A percentile compares a stretch with the other conserved stretches of the same genome.
phyloP scores from a whole-genome alignment of 2,329 filamentous ascomycete genomes.

The Colletotrichum zoysiae region DNA sequence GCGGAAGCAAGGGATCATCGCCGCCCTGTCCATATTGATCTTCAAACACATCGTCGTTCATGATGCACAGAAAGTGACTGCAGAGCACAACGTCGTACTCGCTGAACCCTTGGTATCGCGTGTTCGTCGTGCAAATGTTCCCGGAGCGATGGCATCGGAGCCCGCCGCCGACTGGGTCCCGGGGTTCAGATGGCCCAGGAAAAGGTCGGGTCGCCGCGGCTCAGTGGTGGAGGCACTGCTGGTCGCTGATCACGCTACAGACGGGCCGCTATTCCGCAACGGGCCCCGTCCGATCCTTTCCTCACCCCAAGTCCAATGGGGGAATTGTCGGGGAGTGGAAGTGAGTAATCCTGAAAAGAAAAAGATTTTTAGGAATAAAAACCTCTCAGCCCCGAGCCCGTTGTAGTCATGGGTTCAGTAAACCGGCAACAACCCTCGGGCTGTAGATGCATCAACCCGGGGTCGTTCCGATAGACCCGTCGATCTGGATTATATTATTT shows the following conservation, averaged over 20 bases:
- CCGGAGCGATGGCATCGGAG: constrained; percentile 27
- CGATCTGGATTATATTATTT: constrained; percentile 42
- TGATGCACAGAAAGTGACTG: constrained; percentile 2
- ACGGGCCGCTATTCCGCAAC: constrained; percentile 36
- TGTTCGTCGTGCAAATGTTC: constrained; percentile 28
- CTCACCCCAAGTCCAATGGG: constrained; percentile 16
- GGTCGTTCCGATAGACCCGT: constrained; percentile 35
- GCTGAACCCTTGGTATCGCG: constrained; percentile 15
- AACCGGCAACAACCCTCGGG: background rate
- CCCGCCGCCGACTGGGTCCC: constrained; percentile 28
- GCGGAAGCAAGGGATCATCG: constrained; percentile 28
- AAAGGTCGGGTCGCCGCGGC: constrained; percentile 31
- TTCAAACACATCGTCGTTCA: constrained; percentile 31
- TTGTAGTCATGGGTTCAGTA: constrained; percentile 7
- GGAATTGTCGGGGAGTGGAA: background rate
- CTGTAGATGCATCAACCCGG: constrained; percentile 5
- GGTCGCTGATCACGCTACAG: constrained; percentile 23
- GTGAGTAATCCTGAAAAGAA: background rate
- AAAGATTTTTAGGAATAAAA: too few relatives aligned
- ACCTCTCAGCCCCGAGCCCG: background rate
- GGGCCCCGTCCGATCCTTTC: constrained; percentile 3
- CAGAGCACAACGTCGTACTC: background rate
- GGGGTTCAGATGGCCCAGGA: constrained; percentile 33
- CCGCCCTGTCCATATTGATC: constrained; percentile 21
- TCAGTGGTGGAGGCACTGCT: constrained; percentile 14